phyloP scores from a whole-genome alignment of 2,329 filamentous ascomycete species.

The Ceratocystis smalleyi region DNA sequence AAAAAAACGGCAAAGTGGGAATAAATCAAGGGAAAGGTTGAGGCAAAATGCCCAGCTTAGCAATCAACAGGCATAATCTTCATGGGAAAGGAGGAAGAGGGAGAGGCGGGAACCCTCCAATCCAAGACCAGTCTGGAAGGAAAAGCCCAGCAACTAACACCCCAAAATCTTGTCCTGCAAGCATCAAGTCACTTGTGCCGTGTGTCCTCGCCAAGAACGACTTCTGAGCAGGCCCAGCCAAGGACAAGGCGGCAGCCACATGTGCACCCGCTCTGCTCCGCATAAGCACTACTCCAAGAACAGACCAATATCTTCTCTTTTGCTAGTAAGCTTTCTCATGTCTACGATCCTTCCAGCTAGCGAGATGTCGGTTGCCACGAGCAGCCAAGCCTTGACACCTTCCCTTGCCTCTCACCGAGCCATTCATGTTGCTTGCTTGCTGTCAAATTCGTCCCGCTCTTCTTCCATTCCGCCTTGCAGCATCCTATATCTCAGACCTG shows the following conservation, averaged over 20 bases:
- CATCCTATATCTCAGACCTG: not conserved
- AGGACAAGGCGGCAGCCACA: not conserved
- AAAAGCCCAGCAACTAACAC: not conserved
- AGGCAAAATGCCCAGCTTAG: not conserved
- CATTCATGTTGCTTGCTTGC: not conserved
- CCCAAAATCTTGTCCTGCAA: not conserved
- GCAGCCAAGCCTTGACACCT: not conserved
- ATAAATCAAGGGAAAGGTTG: not conserved
- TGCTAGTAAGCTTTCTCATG: not conserved
- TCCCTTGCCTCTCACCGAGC: not conserved
- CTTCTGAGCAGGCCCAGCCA: too few relatives aligned
- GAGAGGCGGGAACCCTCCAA: not conserved
- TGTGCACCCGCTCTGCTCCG: not conserved
- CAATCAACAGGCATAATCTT: not conserved
- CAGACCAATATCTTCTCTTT: not conserved
- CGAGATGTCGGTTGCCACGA: not conserved
- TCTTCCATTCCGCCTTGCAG: not conserved
- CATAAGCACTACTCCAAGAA: slow-evolving; percentile 3
- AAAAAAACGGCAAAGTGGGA: not conserved
- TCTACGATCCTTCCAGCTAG: not conserved
- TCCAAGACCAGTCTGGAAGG: not conserved
- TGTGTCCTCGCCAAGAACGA: too few relatives aligned
- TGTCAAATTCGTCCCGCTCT: not conserved
- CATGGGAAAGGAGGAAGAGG: not conserved
- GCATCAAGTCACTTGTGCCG: not conserved